These are phyloP conservation scores for Cryptococcus depauperatus DNA, from an alignment of 1,284 basidiomycete species.

Conservation along the genomic window DNA sequence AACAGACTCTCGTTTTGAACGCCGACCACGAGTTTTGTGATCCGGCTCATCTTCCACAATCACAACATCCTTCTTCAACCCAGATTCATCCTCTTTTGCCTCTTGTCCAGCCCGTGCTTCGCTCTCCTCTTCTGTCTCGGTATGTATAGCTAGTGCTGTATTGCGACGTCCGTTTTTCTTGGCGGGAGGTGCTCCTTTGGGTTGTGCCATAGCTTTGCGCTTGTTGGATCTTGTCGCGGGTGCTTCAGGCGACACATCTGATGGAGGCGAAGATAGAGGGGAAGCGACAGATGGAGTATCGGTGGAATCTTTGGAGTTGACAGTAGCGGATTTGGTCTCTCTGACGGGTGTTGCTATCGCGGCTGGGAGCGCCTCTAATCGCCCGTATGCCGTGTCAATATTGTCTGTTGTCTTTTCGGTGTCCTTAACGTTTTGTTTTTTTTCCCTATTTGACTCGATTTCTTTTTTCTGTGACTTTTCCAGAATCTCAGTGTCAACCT, in stretches of 20 bases:
- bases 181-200: constrained; percentile 17
- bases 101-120: constrained; percentile 6
- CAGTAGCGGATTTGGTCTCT: background rate
- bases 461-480: background rate
- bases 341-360: background rate
- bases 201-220: constrained; percentile 22
- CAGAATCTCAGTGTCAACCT: constrained; percentile 2
- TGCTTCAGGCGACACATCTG: constrained; percentile 17
- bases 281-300: constrained; percentile 12
- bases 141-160: constrained; percentile 5
- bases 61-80: constrained; percentile 10
- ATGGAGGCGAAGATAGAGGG: constrained; percentile 19
- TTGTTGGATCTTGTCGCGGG: constrained; percentile 19
- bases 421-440: constrained; percentile 1
- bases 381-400: background rate
- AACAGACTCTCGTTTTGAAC: constrained; percentile 15
- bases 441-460: constrained; percentile 28
- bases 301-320: constrained; percentile 1
- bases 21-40: constrained; percentile 17
- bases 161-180: constrained; percentile 18
- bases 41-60: constrained; percentile 12
- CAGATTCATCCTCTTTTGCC: constrained; percentile 8
- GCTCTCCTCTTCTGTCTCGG: background rate
- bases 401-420: background rate
- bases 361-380: background rate